A percentile compares a stretch with the other conserved stretches of the same genome.
Conservation (phyloP, 2,329 filamentous ascomycete species). For the Alternaria triticina region DNA sequence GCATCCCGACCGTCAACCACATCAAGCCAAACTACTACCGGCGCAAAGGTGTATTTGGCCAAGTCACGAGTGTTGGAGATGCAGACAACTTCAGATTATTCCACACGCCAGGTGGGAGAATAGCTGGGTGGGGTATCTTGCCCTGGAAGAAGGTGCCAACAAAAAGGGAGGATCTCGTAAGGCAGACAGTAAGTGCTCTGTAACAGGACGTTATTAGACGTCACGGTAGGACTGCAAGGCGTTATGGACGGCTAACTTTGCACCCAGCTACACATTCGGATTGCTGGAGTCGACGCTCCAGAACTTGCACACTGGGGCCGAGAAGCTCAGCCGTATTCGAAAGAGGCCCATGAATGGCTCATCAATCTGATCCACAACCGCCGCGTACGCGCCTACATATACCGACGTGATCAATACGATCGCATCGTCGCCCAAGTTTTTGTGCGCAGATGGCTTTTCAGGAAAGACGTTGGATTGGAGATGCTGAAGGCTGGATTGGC, state of each 20-base stretch:
- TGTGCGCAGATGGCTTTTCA: slow-evolving; percentile 70
- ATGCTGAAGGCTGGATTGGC: slow-evolving; percentile 87
- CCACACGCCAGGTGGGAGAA: slow-evolving; percentile 88
- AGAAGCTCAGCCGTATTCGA: slow-evolving; percentile 81
- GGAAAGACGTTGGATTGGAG: slow-evolving; percentile 82
- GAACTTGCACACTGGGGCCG: slow-evolving; percentile 92
- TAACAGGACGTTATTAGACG: neutral
- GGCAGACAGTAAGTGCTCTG: slow-evolving; percentile 70
- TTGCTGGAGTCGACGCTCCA: slow-evolving; percentile 92
- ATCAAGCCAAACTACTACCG: slow-evolving; percentile 79
- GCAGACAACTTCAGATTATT: slow-evolving; percentile 95
- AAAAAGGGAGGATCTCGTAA: slow-evolving; percentile 71
- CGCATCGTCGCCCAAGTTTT: slow-evolving; percentile 87
- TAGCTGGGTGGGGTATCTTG: slow-evolving; percentile 92
- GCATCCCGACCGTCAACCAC: slow-evolving; percentile 78
- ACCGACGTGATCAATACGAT: slow-evolving; percentile 89
- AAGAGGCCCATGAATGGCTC: slow-evolving; percentile 85
- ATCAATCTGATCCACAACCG: slow-evolving; percentile 71
- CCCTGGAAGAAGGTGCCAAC: slow-evolving; percentile 73
- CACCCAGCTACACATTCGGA: slow-evolving; percentile 78
- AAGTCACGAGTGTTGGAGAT: slow-evolving; percentile 92
- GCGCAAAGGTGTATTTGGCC: slow-evolving; percentile 77
- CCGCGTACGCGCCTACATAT: slow-evolving; percentile 81
- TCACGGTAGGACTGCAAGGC: neutral
- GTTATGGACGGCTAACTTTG: slow-evolving; percentile 16